Percentiles rank a stretch among this genome's conserved stretches.
phyloP scores from a whole-genome alignment of 2,329 filamentous ascomycete genomes.

The Neonectria ditissima region DNA sequence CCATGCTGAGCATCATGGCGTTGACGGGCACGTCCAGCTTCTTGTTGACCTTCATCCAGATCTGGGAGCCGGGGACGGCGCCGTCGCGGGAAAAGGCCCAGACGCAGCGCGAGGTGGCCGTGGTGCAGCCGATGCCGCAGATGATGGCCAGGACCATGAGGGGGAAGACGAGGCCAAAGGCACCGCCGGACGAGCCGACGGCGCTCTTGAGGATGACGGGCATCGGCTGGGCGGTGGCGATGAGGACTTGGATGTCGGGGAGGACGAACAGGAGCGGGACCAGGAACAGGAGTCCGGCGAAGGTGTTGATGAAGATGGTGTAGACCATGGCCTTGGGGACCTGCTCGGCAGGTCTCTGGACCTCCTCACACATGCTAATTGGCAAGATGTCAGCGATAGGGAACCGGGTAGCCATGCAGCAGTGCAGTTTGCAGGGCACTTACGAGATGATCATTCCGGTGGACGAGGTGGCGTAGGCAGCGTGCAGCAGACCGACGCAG shows the following conservation, averaged over 20 bases:
- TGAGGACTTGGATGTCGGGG: constrained; percentile 68
- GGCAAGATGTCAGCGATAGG: constrained; percentile 11
- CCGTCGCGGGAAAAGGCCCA: constrained; percentile 80
- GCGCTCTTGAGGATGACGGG: constrained; percentile 73
- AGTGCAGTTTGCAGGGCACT: constrained; percentile 48
- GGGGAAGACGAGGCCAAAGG: constrained; percentile 72
- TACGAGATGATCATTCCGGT: constrained; percentile 85
- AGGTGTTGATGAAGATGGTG: constrained; percentile 74
- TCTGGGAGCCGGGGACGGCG: constrained; percentile 72
- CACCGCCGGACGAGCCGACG: constrained; percentile 69
- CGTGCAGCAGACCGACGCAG: constrained; percentile 77
- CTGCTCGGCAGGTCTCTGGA: constrained; percentile 72
- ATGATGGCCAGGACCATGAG: constrained; percentile 74
- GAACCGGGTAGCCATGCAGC: constrained; percentile 8
- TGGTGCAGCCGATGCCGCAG: constrained; percentile 77
- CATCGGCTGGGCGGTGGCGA: constrained; percentile 69
- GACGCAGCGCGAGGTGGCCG: constrained; percentile 73
- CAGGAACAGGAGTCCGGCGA: constrained; percentile 75
- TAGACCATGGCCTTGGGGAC: constrained; percentile 80
- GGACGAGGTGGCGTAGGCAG: constrained; percentile 79
- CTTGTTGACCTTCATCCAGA: constrained; percentile 71
- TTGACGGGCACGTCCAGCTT: constrained; percentile 75
- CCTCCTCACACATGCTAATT: constrained; percentile 78
- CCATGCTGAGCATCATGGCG: constrained; percentile 79
- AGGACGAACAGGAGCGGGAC: constrained; percentile 77